These are phyloP conservation scores for Symbiodinium natans DNA, from an alignment of 73 alveolate genomes.

Conservation along the genomic window DNA sequence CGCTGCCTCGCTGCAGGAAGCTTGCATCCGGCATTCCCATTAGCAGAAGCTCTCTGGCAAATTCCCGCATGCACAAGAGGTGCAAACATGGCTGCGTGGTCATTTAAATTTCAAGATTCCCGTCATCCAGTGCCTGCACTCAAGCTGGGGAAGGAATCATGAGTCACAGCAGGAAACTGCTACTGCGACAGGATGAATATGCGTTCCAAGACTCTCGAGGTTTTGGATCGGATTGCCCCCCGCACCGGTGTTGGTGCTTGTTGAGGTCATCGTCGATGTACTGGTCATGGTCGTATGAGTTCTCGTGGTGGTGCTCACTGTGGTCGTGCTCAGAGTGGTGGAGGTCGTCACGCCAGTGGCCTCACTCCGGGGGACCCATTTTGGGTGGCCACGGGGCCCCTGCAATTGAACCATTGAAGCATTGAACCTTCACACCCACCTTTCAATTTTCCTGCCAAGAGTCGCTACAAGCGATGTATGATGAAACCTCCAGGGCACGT, in stretches of 20 bases:
- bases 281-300: not conserved
- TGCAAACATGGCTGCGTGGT: not conserved
- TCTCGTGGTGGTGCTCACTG: not conserved
- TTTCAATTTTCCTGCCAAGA: not conserved
- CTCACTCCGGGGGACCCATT: not conserved
- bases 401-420: too few species aligned
- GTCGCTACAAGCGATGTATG: not conserved
- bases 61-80: not conserved
- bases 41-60: too few species aligned
- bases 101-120: too few species aligned
- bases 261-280: too few species aligned
- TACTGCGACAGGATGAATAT: too few species aligned
- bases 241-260: not conserved
- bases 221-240: not conserved
- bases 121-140: not conserved
- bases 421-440: not conserved
- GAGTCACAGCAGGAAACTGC: too few species aligned
- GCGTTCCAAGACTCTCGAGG: not conserved
- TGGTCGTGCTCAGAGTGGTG: too few species aligned
- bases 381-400: too few species aligned
- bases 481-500: not conserved
- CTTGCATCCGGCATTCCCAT: too few species aligned
- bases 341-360: not conserved
- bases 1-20: not conserved
- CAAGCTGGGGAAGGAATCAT: too few species aligned